Evolutionary conservation across 108 stramenopile genomes (phyloP).

Genomic region (Cyclostephanos tholiformis): DNA sequence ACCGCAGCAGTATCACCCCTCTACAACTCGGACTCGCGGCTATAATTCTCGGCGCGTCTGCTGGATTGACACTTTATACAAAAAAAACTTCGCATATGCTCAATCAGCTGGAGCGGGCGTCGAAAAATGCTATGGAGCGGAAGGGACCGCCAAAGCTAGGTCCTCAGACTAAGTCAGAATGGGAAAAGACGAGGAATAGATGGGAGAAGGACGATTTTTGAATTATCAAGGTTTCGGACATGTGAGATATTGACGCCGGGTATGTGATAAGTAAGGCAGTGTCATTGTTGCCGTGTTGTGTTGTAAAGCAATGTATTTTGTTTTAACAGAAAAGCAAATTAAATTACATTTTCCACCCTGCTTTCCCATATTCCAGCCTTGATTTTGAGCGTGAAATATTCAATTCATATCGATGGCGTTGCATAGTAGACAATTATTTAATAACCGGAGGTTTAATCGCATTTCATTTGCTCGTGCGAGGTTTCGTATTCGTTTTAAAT

Average conservation of each 20-base stretch:
- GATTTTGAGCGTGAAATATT: too few relatives aligned
- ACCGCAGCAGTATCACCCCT: constrained; percentile 22
- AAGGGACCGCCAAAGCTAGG: constrained; percentile 59
- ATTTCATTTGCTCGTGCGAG: too few relatives aligned
- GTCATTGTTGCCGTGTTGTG: too few relatives aligned
- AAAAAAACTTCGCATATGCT: constrained; percentile 65
- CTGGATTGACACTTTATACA: constrained; percentile 77
- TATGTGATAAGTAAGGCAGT: background rate
- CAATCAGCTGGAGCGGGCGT: constrained; percentile 55
- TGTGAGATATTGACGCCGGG: background rate
- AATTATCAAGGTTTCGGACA: background rate
- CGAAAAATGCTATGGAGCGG: constrained; percentile 43
- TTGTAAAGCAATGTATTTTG: too few relatives aligned
- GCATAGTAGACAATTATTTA: too few relatives aligned
- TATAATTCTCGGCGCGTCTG: constrained; percentile 64
- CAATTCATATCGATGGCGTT: too few relatives aligned
- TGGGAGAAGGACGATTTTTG: constrained; percentile 68
- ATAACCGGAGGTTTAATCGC: too few relatives aligned
- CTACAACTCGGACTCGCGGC: constrained; percentile 52
- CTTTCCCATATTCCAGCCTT: too few relatives aligned
- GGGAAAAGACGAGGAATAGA: constrained; percentile 66
- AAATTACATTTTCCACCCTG: too few relatives aligned
- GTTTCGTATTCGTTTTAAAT: too few relatives aligned
- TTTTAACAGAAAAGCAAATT: too few relatives aligned
- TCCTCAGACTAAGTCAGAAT: constrained; percentile 66